A percentile compares a stretch with the other conserved stretches of the same genome.
phyloP scores from a whole-genome alignment of 139 green algal species.

The Picochlorum sp. region DNA sequence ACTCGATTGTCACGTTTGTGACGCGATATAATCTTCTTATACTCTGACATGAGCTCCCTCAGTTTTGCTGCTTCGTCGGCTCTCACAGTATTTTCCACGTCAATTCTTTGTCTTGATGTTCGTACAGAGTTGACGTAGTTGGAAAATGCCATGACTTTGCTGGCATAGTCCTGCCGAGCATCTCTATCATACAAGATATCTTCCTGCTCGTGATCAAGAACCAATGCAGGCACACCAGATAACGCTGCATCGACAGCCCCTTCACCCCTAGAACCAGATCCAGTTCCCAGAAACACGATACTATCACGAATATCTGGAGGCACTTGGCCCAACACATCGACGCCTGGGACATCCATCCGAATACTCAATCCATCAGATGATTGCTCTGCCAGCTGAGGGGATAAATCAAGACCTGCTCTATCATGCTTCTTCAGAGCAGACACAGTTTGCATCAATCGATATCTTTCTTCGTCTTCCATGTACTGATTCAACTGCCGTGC shows the following conservation, averaged over 20 bases:
- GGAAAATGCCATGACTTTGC: conserved; percentile 16
- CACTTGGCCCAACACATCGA: background rate
- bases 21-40: background rate
- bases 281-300: conserved; percentile 2
- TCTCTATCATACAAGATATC: conserved; percentile 2
- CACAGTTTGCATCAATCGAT: background rate
- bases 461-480: background rate
- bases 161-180: conserved; percentile 18
- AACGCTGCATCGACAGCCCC: conserved; percentile 3
- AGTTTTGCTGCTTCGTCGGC: background rate
- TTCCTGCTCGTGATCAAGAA: conserved; percentile 23
- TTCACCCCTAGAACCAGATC: background rate
- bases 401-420: background rate
- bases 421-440: background rate
- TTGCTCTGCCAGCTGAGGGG: background rate
- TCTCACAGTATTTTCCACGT: background rate
- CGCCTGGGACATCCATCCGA: background rate
- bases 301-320: conserved; percentile 18
- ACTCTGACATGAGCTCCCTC: conserved; percentile 1
- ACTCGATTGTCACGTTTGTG: background rate
- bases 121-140: conserved; percentile 1
- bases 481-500: background rate
- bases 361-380: background rate
- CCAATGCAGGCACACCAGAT: conserved; percentile 14
- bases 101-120: background rate